Percentiles rank a stretch among this genome's conserved stretches.
Conservation (phyloP, 2,329 filamentous ascomycete genomes). For the Cercospora janseana region DNA sequence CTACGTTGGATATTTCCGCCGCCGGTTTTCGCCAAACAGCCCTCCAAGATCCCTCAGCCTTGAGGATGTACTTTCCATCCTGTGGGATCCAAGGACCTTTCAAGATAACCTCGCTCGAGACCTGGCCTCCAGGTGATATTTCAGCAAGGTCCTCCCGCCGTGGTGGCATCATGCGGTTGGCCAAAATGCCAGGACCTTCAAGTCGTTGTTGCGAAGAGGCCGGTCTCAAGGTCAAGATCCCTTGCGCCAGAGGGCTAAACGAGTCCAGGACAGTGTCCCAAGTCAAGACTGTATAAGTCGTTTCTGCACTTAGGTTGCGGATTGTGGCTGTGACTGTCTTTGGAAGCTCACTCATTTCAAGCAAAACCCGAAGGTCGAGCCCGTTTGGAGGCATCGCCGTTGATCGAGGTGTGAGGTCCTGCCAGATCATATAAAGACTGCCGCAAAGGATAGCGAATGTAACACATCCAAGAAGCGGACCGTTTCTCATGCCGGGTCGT, state of each 20-base stretch:
- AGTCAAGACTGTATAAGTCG: not conserved
- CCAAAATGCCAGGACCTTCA: not conserved
- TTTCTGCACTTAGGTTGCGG: not conserved
- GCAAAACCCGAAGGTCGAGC: not conserved
- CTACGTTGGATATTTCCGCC: not conserved
- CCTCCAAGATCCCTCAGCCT: slow-evolving; percentile 2
- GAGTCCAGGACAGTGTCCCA: not conserved
- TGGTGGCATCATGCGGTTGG: not conserved
- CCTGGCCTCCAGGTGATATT: not conserved
- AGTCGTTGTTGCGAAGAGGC: not conserved
- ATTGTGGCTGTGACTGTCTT: not conserved
- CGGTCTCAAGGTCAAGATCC: not conserved
- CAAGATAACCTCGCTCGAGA: not conserved
- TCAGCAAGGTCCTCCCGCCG: not conserved
- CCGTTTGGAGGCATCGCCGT: not conserved
- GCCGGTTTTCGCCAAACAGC: not conserved
- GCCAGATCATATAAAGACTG: not conserved
- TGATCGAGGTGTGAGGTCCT: not conserved
- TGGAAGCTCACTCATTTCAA: not conserved
- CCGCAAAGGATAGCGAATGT: too few relatives aligned
- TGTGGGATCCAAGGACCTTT: slow-evolving; percentile 1
- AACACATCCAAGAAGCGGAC: too few relatives aligned
- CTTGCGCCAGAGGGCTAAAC: not conserved
- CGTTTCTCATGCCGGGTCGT: too few relatives aligned
- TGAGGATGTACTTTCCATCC: not conserved